These are phyloP conservation scores for Cercis canadensis DNA, from an alignment of 306 rosid species.

Conservation along the genomic window DNA sequence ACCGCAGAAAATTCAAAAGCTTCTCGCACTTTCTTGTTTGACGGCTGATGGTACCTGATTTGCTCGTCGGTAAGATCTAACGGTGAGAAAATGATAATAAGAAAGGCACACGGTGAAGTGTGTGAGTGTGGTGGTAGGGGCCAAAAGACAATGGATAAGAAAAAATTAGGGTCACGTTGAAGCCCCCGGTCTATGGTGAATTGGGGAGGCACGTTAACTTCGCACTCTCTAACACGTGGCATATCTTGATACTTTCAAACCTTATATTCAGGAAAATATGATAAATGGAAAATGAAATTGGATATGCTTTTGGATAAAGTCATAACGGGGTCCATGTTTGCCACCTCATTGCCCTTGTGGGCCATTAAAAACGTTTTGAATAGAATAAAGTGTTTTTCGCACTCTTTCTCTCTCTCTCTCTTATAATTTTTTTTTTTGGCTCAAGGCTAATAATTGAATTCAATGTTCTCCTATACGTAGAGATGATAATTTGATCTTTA, in stretches of 20 bases:
- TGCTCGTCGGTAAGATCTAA: constrained; percentile 24
- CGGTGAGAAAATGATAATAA: constrained; percentile 1
- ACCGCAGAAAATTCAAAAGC: background rate
- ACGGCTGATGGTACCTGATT: background rate
- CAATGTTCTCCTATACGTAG: no score
- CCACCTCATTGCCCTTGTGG: no score
- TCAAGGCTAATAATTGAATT: no score
- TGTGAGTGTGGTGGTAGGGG: background rate
- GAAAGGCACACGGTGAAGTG: background rate
- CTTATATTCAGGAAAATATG: no score
- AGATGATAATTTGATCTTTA: no score
- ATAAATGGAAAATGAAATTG: no score
- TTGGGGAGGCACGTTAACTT: constrained; percentile 1
- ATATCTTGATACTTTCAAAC: background rate
- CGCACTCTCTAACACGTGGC: constrained; percentile 34
- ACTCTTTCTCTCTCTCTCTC: no score
- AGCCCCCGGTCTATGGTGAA: background rate
- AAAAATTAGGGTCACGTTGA: background rate
- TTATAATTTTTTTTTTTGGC: no score
- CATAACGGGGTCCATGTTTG: no score
- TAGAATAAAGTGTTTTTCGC: no score
- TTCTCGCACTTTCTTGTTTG: background rate
- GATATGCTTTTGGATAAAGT: no score
- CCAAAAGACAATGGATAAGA: constrained; percentile 33
- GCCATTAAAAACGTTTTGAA: no score